Percentiles rank a stretch among this genome's conserved stretches.
Evolutionary conservation across 805 yeast genomes (phyloP).

Genomic region (Barnettozyma populi): DNA sequence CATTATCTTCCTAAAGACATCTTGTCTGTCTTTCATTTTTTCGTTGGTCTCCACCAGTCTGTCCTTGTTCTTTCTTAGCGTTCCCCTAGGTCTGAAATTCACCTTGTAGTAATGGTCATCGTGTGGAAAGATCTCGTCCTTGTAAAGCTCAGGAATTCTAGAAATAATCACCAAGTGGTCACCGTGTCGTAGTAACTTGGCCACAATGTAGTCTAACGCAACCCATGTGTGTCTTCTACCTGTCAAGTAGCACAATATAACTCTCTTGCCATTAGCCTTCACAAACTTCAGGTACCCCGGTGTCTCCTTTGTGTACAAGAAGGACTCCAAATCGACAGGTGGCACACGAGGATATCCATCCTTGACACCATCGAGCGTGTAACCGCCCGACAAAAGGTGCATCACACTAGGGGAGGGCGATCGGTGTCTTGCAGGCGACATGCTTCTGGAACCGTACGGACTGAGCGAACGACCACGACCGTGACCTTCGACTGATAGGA

Average conservation of each 20-base stretch:
- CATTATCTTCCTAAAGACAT: slow-evolving; percentile 35
- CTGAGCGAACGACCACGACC: slow-evolving; percentile 5
- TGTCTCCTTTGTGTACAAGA: slow-evolving; percentile 6
- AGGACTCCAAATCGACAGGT: slow-evolving; percentile 13
- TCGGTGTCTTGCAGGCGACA: slow-evolving; percentile 5
- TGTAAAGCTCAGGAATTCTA: slow-evolving; percentile 31
- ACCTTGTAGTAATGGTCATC: slow-evolving; percentile 1
- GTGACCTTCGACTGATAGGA: not conserved
- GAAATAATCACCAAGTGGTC: slow-evolving; percentile 63
- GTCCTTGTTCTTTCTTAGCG: not conserved
- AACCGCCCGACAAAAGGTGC: not conserved
- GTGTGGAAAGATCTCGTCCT: slow-evolving; percentile 4
- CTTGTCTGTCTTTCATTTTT: slow-evolving; percentile 5
- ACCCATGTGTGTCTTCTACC: slow-evolving; percentile 55
- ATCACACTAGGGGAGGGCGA: slow-evolving; percentile 12
- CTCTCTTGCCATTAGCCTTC: slow-evolving; percentile 31
- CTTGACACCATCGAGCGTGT: slow-evolving; percentile 14
- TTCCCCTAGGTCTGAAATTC: not conserved
- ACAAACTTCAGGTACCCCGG: slow-evolving; percentile 2
- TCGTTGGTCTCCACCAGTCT: slow-evolving; percentile 5
- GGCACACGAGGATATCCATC: slow-evolving; percentile 21
- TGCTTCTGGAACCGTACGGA: slow-evolving; percentile 1
- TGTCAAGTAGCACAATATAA: slow-evolving; percentile 51
- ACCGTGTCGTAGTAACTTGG: slow-evolving; percentile 50
- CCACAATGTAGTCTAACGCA: slow-evolving; percentile 65